A percentile compares a stretch with the other conserved stretches of the same genome.
These are phyloP conservation scores for Gloeostereum incarnatum DNA, from an alignment of 768 basidiomycete genomes.

Conservation along the genomic window DNA sequence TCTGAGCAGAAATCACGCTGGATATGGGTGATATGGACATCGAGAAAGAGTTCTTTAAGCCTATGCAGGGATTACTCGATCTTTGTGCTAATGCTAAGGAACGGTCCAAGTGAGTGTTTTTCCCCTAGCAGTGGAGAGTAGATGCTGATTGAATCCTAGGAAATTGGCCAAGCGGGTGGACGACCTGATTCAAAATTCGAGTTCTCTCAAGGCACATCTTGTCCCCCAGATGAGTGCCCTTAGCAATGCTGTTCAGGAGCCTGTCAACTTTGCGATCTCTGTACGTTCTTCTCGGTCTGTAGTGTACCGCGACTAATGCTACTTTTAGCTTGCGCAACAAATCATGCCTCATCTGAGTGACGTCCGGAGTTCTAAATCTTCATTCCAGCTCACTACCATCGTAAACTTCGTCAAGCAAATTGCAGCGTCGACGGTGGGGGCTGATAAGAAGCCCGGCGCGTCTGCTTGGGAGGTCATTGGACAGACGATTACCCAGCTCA, in stretches of 20 bases:
- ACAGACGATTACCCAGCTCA: conserved; percentile 57
- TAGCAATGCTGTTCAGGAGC: conserved; percentile 65
- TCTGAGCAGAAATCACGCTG: conserved; percentile 50
- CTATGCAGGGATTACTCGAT: conserved; percentile 75
- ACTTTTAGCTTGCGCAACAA: conserved; percentile 74
- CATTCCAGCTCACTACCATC: conserved; percentile 70
- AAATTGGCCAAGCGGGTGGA: conserved; percentile 85
- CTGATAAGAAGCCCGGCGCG: conserved; percentile 52
- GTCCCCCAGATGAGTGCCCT: conserved; percentile 65
- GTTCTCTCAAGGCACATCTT: conserved; percentile 64
- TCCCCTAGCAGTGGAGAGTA: neutral
- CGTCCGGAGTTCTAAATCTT: conserved; percentile 63
- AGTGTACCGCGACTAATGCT: neutral
- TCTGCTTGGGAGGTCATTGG: conserved; percentile 75
- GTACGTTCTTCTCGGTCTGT: conserved; percentile 27
- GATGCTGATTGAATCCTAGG: conserved; percentile 28
- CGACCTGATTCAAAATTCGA: conserved; percentile 62
- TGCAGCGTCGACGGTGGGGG: conserved; percentile 60
- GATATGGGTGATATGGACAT: conserved; percentile 73
- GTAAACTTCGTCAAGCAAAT: conserved; percentile 66
- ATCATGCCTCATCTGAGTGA: conserved; percentile 83
- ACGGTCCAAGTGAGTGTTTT: conserved; percentile 54
- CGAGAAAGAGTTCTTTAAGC: conserved; percentile 68
- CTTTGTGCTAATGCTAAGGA: conserved; percentile 76
- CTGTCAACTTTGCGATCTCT: conserved; percentile 88